Conservation (phyloP, 148 eudicot genomes). For the Cornus florida region DNA sequence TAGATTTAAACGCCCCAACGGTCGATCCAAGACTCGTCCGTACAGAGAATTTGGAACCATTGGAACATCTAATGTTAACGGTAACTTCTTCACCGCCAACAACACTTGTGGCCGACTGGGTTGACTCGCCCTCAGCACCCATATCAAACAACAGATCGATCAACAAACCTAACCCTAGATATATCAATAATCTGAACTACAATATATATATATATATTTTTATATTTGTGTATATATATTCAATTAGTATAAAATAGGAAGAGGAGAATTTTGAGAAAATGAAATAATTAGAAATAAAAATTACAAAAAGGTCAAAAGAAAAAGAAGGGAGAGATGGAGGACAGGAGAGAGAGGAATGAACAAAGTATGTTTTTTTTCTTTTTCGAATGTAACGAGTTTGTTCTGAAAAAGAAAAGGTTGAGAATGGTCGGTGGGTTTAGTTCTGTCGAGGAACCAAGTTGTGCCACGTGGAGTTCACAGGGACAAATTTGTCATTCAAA, state of each 20-base stretch:
- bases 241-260: too few relatives aligned
- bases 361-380: too few relatives aligned
- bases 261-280: neutral
- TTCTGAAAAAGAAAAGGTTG: neutral
- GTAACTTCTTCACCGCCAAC: slow-evolving; percentile 42
- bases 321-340: neutral
- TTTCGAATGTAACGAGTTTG: neutral
- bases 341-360: too few relatives aligned
- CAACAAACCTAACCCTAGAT: slow-evolving; percentile 28
- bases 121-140: slow-evolving; percentile 62
- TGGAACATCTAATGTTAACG: slow-evolving; percentile 76
- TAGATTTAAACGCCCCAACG: slow-evolving; percentile 55
- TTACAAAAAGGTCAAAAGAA: too few relatives aligned
- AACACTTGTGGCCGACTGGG: slow-evolving; percentile 19
- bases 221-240: too few relatives aligned
- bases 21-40: slow-evolving; percentile 50
- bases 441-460: neutral
- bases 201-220: neutral
- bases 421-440: neutral
- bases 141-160: slow-evolving; percentile 26
- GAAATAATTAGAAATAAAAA: too few relatives aligned
- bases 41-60: slow-evolving; percentile 74
- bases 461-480: neutral
- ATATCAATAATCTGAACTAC: neutral
- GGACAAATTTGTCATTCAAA: slow-evolving; percentile 2